Conservation (phyloP, 2,329 filamentous ascomycete species). For the Clarireedia monteithiana region DNA sequence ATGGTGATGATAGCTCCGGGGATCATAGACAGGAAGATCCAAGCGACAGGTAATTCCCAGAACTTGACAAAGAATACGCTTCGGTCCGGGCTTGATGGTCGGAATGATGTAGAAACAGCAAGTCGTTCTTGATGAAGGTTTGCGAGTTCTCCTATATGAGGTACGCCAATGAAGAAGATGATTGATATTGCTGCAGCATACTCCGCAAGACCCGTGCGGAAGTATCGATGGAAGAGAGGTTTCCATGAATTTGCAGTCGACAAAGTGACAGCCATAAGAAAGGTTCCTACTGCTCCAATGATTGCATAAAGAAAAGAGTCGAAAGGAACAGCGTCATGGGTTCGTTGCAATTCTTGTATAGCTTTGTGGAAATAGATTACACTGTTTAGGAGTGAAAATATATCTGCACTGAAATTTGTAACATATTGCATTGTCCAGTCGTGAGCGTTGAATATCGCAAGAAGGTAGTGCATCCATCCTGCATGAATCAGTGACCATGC, state of each 20-base stretch:
- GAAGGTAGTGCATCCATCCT: slow-evolving; percentile 55
- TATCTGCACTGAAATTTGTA: slow-evolving; percentile 58
- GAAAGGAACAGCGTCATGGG: too few species aligned
- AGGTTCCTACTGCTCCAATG: slow-evolving; percentile 37
- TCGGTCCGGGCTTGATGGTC: too few species aligned
- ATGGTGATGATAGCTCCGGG: slow-evolving; percentile 57
- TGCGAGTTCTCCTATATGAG: neutral
- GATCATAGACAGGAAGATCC: slow-evolving; percentile 54
- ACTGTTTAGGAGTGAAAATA: slow-evolving; percentile 11
- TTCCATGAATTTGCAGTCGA: neutral
- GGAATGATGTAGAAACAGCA: too few species aligned
- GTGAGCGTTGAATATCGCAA: slow-evolving; percentile 60
- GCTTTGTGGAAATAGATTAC: neutral
- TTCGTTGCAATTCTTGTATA: neutral
- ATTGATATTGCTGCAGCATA: neutral
- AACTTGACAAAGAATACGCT: too few species aligned
- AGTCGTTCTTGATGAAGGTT: too few species aligned
- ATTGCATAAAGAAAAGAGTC: slow-evolving; percentile 39
- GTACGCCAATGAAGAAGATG: neutral
- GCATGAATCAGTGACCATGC: slow-evolving; percentile 60
- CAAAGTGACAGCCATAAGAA: slow-evolving; percentile 24
- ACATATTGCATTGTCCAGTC: slow-evolving; percentile 67
- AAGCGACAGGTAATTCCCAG: slow-evolving; percentile 41
- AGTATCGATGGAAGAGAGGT: neutral
- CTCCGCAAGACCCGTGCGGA: too few species aligned